phyloP scores from a whole-genome alignment of 2,329 filamentous ascomycete species.

The Xylariaceae sp. region DNA sequence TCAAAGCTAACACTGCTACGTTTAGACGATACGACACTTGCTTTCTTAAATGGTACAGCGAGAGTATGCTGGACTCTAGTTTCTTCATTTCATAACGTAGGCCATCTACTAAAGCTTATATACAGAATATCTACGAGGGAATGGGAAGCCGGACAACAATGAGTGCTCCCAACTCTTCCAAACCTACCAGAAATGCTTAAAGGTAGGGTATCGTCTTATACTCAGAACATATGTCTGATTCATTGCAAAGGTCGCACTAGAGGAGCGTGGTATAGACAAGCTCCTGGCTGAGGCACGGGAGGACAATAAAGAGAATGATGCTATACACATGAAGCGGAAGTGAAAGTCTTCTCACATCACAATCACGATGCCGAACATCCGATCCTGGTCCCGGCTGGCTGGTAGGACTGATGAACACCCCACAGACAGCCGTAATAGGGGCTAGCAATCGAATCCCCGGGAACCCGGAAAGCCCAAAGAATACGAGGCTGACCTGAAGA shows the following conservation, averaged over 20 bases:
- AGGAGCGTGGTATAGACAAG: slow-evolving; percentile 88
- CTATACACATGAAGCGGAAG: slow-evolving; percentile 65
- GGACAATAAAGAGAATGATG: slow-evolving; percentile 87
- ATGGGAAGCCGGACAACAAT: slow-evolving; percentile 74
- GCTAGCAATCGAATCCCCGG: slow-evolving; percentile 1
- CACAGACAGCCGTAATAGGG: slow-evolving; percentile 1
- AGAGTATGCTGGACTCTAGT: slow-evolving; percentile 70
- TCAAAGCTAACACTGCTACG: slow-evolving; percentile 19
- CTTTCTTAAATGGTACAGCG: slow-evolving; percentile 99
- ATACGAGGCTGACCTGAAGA: slow-evolving; percentile 7
- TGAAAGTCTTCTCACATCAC: slow-evolving; percentile 25
- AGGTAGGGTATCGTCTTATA: slow-evolving; percentile 59
- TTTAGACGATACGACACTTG: slow-evolving; percentile 91
- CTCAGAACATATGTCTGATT: slow-evolving; percentile 16
- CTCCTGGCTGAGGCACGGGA: slow-evolving; percentile 91
- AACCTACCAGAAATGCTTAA: slow-evolving; percentile 85
- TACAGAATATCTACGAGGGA: slow-evolving; percentile 86
- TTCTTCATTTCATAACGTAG: slow-evolving; percentile 3
- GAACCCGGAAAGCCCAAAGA: neutral
- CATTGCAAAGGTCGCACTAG: slow-evolving; percentile 73
- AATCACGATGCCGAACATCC: slow-evolving; percentile 32
- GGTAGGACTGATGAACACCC: slow-evolving; percentile 5
- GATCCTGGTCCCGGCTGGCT: neutral
- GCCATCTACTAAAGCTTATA: neutral
- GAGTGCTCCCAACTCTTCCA: slow-evolving; percentile 89